These are phyloP conservation scores for Phytophthora tubulina DNA, from an alignment of 352 stramenopile genomes.

Conservation along the genomic window DNA sequence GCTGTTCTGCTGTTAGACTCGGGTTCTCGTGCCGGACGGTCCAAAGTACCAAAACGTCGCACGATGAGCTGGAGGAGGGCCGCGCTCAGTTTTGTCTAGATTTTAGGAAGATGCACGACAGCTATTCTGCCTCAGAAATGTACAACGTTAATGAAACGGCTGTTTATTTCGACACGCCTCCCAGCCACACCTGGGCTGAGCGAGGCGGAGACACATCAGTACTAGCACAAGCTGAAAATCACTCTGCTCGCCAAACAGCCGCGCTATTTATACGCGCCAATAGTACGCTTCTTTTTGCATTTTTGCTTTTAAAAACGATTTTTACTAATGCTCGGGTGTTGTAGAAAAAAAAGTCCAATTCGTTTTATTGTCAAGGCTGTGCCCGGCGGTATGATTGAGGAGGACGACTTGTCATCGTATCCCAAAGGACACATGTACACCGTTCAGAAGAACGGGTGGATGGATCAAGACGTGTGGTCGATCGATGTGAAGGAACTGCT, in stretches of 20 bases:
- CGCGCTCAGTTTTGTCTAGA: background rate
- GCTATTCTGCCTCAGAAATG: background rate
- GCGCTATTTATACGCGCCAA: conserved; percentile 1
- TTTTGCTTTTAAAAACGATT: background rate
- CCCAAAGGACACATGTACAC: conserved; percentile 4
- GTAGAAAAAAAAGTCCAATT: conserved; percentile 5
- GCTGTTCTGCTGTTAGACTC: background rate
- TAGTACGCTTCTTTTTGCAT: background rate
- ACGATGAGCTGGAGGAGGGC: background rate
- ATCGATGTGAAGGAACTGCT: background rate
- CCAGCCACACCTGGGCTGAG: background rate
- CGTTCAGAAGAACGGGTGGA: background rate
- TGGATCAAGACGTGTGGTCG: background rate
- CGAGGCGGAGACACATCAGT: background rate
- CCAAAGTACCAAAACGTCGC: background rate
- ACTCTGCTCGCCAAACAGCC: conserved; percentile 1
- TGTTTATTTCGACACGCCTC: background rate
- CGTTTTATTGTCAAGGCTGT: conserved; percentile 4
- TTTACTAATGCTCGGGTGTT: background rate
- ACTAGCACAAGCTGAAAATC: background rate
- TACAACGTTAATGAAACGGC: conserved; percentile 1
- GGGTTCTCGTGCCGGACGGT: background rate
- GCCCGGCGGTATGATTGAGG: conserved; percentile 1
- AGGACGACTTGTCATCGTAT: background rate
- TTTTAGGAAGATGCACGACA: background rate